Conservation (phyloP, 495 filamentous ascomycete species). For the Aspergillus taichungensis region DNA sequence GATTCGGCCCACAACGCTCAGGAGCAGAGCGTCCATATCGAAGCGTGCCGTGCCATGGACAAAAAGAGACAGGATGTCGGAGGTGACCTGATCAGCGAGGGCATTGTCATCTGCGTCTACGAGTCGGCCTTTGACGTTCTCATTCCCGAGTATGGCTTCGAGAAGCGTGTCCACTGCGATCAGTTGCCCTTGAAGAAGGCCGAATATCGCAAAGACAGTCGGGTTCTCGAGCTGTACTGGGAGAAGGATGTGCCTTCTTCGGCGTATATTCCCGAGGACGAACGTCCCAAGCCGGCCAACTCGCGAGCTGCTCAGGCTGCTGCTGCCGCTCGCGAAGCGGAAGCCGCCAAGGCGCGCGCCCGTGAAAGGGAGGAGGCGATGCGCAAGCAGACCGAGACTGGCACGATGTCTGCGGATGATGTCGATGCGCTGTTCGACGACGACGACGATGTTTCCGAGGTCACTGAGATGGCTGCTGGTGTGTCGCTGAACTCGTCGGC, state of each 20-base stretch:
- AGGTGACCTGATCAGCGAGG: constrained; percentile 91
- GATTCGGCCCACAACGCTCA: constrained; percentile 96
- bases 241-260: constrained; percentile 98
- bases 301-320: constrained; percentile 58
- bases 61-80: constrained; percentile 74
- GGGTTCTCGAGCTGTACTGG: constrained; percentile 94
- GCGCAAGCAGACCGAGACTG: constrained; percentile 85
- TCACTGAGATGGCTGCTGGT: constrained; percentile 74
- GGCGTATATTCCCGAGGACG: constrained; percentile 93
- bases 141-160: constrained; percentile 96
- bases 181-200: constrained; percentile 97
- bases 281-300: constrained; percentile 68
- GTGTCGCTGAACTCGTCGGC: constrained; percentile 62
- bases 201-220: constrained; percentile 90
- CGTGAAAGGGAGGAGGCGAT: constrained; percentile 80
- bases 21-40: constrained; percentile 98
- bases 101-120: constrained; percentile 94
- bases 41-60: constrained; percentile 91
- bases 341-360: constrained; percentile 66
- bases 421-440: constrained; percentile 87
- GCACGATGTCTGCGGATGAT: constrained; percentile 81
- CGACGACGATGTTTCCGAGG: constrained; percentile 83
- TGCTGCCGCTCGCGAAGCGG: constrained; percentile 67
- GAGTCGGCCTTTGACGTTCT: constrained; percentile 98
- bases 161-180: constrained; percentile 98